phyloP scores from a whole-genome alignment of 108 stramenopile species.

The Pseudonitzschia pungens region DNA sequence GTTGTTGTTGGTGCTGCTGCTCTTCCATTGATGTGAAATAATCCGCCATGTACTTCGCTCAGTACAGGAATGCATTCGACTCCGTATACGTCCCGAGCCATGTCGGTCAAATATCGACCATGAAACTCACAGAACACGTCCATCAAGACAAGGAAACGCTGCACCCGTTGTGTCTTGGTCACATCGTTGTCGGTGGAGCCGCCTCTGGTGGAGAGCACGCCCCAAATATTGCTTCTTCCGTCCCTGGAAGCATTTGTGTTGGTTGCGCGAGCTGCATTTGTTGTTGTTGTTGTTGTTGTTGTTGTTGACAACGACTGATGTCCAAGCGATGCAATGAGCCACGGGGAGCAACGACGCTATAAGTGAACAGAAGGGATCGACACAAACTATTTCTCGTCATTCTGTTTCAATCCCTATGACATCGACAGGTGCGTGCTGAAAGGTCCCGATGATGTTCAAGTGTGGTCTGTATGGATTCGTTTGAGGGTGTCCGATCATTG shows the following conservation, averaged over 20 bases:
- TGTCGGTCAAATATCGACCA: conserved; percentile 59
- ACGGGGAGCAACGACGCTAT: not conserved
- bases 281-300: not conserved
- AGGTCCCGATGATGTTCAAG: too few species aligned
- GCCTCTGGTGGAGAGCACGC: not conserved
- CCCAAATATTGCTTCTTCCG: conserved; percentile 2
- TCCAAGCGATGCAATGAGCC: conserved; percentile 7
- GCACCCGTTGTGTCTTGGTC: not conserved
- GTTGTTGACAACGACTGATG: too few species aligned
- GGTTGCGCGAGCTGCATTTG: not conserved
- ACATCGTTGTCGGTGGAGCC: not conserved
- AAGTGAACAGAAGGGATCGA: not conserved
- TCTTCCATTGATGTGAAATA: conserved; percentile 32
- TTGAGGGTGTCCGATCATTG: too few species aligned
- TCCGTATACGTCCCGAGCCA: conserved; percentile 55
- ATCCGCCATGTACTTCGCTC: conserved; percentile 59
- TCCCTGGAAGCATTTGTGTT: not conserved
- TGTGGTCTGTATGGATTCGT: too few species aligned
- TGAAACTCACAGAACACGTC: conserved; percentile 81
- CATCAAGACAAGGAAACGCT: conserved; percentile 54
- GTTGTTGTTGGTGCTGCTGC: conserved; percentile 17
- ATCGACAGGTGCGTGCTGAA: not conserved
- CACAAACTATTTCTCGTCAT: not conserved
- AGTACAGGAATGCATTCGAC: conserved; percentile 57
- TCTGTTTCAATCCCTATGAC: not conserved